These are phyloP conservation scores for Diatrype stigma DNA, from an alignment of 2,329 filamentous ascomycete species.

Conservation along the genomic window DNA sequence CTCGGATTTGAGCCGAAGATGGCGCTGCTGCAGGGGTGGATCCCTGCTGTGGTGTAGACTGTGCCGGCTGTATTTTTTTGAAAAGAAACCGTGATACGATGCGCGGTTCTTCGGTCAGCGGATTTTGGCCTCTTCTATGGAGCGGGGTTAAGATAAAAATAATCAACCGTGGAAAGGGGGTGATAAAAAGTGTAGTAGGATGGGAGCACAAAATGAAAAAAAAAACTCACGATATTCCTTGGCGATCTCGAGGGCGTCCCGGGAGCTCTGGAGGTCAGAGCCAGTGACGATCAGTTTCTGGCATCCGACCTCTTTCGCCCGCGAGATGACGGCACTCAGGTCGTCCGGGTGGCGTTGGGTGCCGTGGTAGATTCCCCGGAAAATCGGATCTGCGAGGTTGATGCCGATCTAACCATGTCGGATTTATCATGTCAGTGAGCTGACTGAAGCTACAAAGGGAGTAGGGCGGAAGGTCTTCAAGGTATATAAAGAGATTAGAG, in stretches of 20 bases:
- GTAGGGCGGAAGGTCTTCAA: too few species aligned
- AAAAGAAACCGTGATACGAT: too few species aligned
- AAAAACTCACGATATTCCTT: constrained; percentile 63
- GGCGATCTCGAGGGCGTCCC: constrained; percentile 69
- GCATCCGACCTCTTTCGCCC: constrained; percentile 75
- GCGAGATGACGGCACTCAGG: constrained; percentile 69
- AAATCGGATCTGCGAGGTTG: constrained; percentile 92
- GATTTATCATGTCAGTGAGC: too few species aligned
- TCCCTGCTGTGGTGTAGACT: constrained; percentile 87
- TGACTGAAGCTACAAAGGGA: too few species aligned
- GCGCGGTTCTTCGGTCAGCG: too few species aligned
- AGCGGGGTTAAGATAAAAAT: too few species aligned
- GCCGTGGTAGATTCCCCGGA: constrained; percentile 78
- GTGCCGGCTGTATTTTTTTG: constrained; percentile 55
- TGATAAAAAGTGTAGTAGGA: too few species aligned
- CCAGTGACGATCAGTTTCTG: constrained; percentile 90
- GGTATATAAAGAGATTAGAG: too few species aligned
- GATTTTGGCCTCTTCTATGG: too few species aligned
- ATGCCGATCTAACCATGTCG: constrained; percentile 67
- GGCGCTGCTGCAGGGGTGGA: constrained; percentile 85
- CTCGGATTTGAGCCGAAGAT: constrained; percentile 63
- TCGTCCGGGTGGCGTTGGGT: constrained; percentile 71
- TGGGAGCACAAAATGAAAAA: too few species aligned
- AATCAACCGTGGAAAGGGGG: too few species aligned
- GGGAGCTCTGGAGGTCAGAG: constrained; percentile 75